Percentiles rank a stretch among this genome's conserved stretches.
Evolutionary conservation across 495 filamentous ascomycete genomes (phyloP).

Genomic region (Podospora anserina): DNA sequence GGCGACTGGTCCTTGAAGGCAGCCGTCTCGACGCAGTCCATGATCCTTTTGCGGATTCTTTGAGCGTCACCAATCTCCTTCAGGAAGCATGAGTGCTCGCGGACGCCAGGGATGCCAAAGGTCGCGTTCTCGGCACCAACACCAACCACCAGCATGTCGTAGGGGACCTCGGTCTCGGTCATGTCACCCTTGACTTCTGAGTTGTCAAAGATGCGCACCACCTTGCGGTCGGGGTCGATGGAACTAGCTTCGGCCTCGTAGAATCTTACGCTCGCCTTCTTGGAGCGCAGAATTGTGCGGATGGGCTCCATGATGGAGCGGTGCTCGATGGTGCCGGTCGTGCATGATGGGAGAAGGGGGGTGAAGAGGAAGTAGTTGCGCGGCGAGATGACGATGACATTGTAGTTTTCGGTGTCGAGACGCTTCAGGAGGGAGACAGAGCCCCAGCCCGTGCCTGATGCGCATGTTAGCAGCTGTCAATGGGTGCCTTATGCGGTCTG

Average conservation of each 20-base stretch:
- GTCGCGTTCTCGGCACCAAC: conserved; percentile 98
- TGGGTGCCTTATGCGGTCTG: background rate
- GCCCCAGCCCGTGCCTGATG: conserved; percentile 88
- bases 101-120: conserved; percentile 94
- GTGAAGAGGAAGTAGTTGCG: conserved; percentile 99
- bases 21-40: conserved; percentile 98
- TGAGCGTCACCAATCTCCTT: conserved; percentile 97
- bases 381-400: conserved; percentile 92
- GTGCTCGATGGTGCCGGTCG: conserved; percentile 95
- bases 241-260: conserved; percentile 98
- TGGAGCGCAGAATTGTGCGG: conserved; percentile 88
- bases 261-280: conserved; percentile 86
- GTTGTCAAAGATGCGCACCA: conserved; percentile 83
- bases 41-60: conserved; percentile 93
- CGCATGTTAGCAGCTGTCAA: conserved; percentile 14
- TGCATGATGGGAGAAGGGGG: conserved; percentile 92
- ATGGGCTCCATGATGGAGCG: conserved; percentile 99
- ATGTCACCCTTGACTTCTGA: conserved; percentile 88
- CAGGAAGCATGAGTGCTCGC: conserved; percentile 93
- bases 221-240: conserved; percentile 88
- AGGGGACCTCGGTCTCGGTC: conserved; percentile 82
- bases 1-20: conserved; percentile 95
- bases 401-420: conserved; percentile 97
- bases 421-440: conserved; percentile 96
- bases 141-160: conserved; percentile 96